Evolutionary conservation across 2,329 filamentous ascomycete species (phyloP), one percentile per base, ranked within the genome.

Genomic region (Ploettnerulaceae sp.): DNA sequence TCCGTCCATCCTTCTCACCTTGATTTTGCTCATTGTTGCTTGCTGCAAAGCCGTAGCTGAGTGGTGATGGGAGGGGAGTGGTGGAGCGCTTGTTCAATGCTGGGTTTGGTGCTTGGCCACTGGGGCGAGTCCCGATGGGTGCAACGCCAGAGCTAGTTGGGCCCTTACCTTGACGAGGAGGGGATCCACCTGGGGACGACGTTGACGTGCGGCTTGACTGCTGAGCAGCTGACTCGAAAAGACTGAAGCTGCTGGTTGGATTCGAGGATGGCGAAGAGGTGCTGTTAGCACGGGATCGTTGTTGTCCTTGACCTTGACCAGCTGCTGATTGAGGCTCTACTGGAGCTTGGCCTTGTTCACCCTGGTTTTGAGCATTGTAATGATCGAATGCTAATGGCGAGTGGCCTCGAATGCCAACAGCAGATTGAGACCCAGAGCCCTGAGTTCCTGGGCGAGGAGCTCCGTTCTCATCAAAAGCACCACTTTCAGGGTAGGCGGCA

Each of bases 91-190:
- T 64, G 67, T 76, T 85, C 57, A 87, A 66, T 7, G 75, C 73
- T 25, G 77, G 74, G 60, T 82, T 83, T 24, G 72, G 64, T 18
- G 72, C 51, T 77, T 75, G 31, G 70, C 65, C 77, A 14, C 79
- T 76, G 3, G 91, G 91, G 34, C 93, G 84, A 48, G 91, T 96
- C 54, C 93, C 93, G 58, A 97, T 97, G 14, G 93, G 91, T 17
- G 89, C 91, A 43, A 97, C 89, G 4, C 85, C 75, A 47, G 76
- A 74, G 45, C 76, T 76, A 39, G 72, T 66, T 38, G 71, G 71
- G 52, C 77, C 65, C 69, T 79, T 80, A 42, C 81, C 75, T 53
- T 81, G 76, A 33, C 82, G 81, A 45, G 89, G 86, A 32, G 89
- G 86, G 5, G 89, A 94, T 31, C 80, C 85, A 47, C 84, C 83